Evolutionary conservation across 2,329 filamentous ascomycete species (phyloP).

Genomic region (Mollisiaceae sp.): DNA sequence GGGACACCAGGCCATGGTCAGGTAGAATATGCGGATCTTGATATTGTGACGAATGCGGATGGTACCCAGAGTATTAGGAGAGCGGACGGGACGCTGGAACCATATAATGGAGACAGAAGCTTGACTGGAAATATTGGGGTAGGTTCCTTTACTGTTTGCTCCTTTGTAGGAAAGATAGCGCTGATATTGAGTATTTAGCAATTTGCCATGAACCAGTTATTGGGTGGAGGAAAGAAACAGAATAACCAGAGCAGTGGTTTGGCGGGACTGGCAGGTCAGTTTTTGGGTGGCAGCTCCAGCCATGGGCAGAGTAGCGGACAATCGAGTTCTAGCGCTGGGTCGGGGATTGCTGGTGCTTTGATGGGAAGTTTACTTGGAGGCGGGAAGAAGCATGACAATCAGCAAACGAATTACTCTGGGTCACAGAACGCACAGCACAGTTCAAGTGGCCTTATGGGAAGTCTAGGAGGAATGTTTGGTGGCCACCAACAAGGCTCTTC

Average conservation of each 20-base stretch:
- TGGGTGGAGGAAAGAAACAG: constrained; percentile 42
- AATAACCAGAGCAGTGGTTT: constrained; percentile 36
- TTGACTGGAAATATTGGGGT: constrained; percentile 57
- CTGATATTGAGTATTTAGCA: constrained; percentile 32
- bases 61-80: constrained; percentile 65
- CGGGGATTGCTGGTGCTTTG: constrained; percentile 45
- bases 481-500: constrained; percentile 31
- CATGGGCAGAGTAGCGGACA: constrained; percentile 25
- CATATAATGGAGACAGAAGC: constrained; percentile 60
- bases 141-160: constrained; percentile 45
- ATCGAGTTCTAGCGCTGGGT: constrained; percentile 28
- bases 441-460: constrained; percentile 39
- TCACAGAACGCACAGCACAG: constrained; percentile 38
- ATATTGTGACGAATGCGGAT: constrained; percentile 65
- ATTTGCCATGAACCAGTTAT: constrained; percentile 43
- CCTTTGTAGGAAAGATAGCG: constrained; percentile 7
- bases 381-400: constrained; percentile 47
- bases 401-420: constrained; percentile 48
- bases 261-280: constrained; percentile 45
- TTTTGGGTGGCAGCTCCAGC: constrained; percentile 38
- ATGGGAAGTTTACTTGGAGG: constrained; percentile 62
- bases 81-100: constrained; percentile 65
- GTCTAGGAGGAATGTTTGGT: constrained; percentile 40
- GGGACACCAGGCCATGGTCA: constrained; percentile 37
- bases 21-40: constrained; percentile 29